These are phyloP conservation scores for Chiua virens DNA, from an alignment of 768 basidiomycete species.

Conservation along the genomic window DNA sequence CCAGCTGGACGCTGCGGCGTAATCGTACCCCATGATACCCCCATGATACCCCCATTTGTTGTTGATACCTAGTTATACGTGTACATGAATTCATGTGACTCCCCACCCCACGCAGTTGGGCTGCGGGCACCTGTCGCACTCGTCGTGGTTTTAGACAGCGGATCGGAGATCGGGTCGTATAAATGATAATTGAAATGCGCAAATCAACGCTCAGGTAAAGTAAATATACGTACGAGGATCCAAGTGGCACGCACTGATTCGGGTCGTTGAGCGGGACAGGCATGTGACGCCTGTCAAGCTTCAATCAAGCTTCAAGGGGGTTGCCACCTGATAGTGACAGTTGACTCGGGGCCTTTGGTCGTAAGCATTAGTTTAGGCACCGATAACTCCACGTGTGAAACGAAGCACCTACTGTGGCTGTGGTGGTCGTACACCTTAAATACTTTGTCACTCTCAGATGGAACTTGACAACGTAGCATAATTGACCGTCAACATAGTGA, in stretches of 20 bases:
- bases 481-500: slow-evolving; percentile 13
- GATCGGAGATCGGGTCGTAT: slow-evolving; percentile 24
- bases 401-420: slow-evolving; percentile 28
- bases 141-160: slow-evolving; percentile 2
- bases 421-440: slow-evolving; percentile 30
- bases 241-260: slow-evolving; percentile 5
- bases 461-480: slow-evolving; percentile 27
- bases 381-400: slow-evolving; percentile 18
- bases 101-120: slow-evolving; percentile 17
- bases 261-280: slow-evolving; percentile 2
- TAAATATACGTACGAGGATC: neutral
- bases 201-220: slow-evolving; percentile 14
- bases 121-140: slow-evolving; percentile 15
- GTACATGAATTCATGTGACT: slow-evolving; percentile 18
- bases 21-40: neutral
- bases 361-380: slow-evolving; percentile 1
- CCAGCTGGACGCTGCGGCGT: slow-evolving; percentile 34
- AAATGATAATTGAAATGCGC: slow-evolving; percentile 27
- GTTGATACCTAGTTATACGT: slow-evolving; percentile 26
- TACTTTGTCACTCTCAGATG: slow-evolving; percentile 22
- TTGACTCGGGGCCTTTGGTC: slow-evolving; percentile 18
- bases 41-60: slow-evolving; percentile 24
- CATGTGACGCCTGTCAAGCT: slow-evolving; percentile 12
- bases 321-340: slow-evolving; percentile 2
- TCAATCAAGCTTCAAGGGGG: too few relatives aligned